Conservation (phyloP, 371 early-diverging fungal genomes). For the Syncephalastrum racemosum region DNA sequence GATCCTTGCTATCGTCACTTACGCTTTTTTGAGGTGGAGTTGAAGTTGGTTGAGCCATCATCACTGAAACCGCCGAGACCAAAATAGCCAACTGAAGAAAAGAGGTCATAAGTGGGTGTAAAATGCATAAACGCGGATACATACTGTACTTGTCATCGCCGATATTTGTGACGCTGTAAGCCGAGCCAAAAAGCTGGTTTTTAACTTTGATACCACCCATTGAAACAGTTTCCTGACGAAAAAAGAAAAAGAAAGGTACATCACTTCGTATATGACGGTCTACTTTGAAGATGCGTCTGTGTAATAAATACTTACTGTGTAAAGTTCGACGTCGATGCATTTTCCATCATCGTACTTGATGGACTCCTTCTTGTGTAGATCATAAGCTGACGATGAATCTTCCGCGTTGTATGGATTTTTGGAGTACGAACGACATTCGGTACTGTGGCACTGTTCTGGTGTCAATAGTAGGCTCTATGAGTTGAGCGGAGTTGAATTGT, state of each 20-base stretch:
- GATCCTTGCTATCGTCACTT: constrained; percentile 9
- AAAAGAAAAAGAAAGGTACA: neutral
- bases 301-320: constrained; percentile 25
- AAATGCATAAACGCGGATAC: constrained; percentile 7
- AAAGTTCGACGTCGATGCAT: constrained; percentile 42
- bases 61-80: constrained; percentile 41
- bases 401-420: constrained; percentile 28
- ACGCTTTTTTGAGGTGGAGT: constrained; percentile 22
- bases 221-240: constrained; percentile 34
- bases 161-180: constrained; percentile 41
- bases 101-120: neutral
- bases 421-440: constrained; percentile 28
- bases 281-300: neutral
- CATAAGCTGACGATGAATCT: constrained; percentile 34
- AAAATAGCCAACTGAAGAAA: constrained; percentile 29
- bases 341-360: constrained; percentile 41
- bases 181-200: constrained; percentile 41
- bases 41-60: constrained; percentile 35
- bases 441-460: constrained; percentile 34
- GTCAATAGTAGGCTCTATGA: neutral
- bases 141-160: constrained; percentile 40
- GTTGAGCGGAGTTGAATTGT: constrained; percentile 3
- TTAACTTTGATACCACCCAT: constrained; percentile 38
- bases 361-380: constrained; percentile 36
- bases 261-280: no score